phyloP scores from a whole-genome alignment of 1,284 basidiomycete genomes.

The Microbotryum lychnidis-dioicae region DNA sequence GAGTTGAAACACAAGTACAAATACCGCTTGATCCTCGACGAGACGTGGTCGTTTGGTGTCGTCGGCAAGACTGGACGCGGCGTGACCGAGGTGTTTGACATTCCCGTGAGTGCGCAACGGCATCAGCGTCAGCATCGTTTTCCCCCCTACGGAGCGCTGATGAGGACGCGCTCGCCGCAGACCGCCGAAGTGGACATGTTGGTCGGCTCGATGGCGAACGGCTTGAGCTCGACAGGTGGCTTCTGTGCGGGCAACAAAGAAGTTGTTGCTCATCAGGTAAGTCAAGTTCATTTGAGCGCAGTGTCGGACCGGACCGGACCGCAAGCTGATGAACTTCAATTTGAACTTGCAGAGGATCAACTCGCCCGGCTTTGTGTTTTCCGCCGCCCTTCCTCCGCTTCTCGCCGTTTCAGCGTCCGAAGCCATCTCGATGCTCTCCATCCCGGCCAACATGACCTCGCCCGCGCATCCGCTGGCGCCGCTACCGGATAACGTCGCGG shows the following conservation, averaged over 20 bases:
- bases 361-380: conserved; percentile 90
- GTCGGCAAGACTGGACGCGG: conserved; percentile 90
- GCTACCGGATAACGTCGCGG: conserved; percentile 72
- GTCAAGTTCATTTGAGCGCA: neutral
- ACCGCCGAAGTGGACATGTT: conserved; percentile 50
- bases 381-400: conserved; percentile 84
- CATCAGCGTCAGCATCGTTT: neutral
- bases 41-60: conserved; percentile 84
- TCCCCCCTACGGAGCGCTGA: too few relatives aligned
- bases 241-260: conserved; percentile 86
- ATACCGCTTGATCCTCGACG: conserved; percentile 90
- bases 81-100: conserved; percentile 84
- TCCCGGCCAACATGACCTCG: conserved; percentile 23
- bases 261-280: conserved; percentile 79
- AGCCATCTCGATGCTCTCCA: conserved; percentile 42
- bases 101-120: conserved; percentile 54
- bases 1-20: conserved; percentile 94
- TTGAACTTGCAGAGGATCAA: conserved; percentile 70
- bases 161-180: conserved; percentile 29
- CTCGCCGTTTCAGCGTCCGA: conserved; percentile 76
- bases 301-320: neutral
- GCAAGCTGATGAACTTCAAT: neutral
- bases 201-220: conserved; percentile 73
- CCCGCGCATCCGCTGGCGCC: conserved; percentile 45
- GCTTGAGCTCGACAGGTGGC: conserved; percentile 76